phyloP scores from a whole-genome alignment of 202 grass and related monocot species.

The Carex arenaria region DNA sequence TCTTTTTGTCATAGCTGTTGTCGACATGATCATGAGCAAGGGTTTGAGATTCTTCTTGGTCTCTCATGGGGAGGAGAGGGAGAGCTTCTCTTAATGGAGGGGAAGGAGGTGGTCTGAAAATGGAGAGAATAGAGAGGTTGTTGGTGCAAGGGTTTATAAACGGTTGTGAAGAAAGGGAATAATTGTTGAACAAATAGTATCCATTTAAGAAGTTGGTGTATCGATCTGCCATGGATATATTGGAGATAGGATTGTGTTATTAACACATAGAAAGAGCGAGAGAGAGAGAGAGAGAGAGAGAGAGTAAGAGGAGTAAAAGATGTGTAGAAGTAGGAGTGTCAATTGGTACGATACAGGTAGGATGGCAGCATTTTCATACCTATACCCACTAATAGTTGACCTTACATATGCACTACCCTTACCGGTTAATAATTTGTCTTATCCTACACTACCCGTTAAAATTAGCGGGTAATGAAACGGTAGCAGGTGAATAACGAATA shows the following conservation, averaged over 20 bases:
- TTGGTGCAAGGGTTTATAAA: neutral
- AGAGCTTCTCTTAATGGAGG: conserved; percentile 21
- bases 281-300: neutral
- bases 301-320: neutral
- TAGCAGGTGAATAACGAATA: too few species aligned
- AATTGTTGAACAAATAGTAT: conserved; percentile 22
- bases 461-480: too few species aligned
- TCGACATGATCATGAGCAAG: conserved; percentile 15
- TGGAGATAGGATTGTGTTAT: neutral
- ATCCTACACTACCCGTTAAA: too few species aligned
- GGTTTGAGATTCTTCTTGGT: neutral
- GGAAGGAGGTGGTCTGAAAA: neutral
- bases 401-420: too few species aligned
- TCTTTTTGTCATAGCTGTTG: conserved; percentile 30
- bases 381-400: too few species aligned
- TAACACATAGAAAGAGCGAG: neutral
- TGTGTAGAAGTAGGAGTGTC: too few species aligned
- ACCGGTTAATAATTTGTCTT: too few species aligned
- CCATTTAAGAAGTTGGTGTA: conserved; percentile 16
- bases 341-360: too few species aligned
- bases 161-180: neutral
- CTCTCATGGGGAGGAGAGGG: conserved; percentile 27
- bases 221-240: conserved; percentile 26
- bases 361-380: too few species aligned
- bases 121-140: neutral